These are phyloP conservation scores for Fusarium oligoseptatum DNA, from an alignment of 2,329 filamentous ascomycete genomes.

Conservation along the genomic window DNA sequence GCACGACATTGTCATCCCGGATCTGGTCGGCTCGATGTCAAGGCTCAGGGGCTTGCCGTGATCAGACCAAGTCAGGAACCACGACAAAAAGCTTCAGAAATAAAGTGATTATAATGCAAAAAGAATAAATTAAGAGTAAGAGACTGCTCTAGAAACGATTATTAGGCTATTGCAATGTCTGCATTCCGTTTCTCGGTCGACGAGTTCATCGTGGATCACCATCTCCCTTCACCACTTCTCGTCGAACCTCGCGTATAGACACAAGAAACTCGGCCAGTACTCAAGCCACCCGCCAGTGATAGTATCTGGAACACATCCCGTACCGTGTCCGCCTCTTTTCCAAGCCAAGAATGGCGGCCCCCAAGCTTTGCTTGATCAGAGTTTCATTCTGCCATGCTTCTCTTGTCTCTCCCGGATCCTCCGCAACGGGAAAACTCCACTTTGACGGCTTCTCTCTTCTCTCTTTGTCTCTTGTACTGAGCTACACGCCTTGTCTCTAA, in stretches of 20 bases:
- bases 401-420: conserved; percentile 5
- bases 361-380: neutral
- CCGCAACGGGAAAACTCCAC: conserved; percentile 12
- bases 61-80: neutral
- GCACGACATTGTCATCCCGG: conserved; percentile 36
- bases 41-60: neutral
- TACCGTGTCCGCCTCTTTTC: neutral
- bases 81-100: neutral
- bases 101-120: neutral
- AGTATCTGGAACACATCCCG: neutral
- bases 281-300: neutral
- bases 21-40: conserved; percentile 13
- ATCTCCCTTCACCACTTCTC: neutral
- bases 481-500: neutral
- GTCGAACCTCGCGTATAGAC: neutral
- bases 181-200: conserved; percentile 1
- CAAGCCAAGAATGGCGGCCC: neutral
- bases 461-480: neutral
- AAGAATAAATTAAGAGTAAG: neutral
- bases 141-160: neutral
- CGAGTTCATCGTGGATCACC: neutral
- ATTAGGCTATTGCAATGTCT: neutral
- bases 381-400: neutral
- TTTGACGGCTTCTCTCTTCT: neutral
- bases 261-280: neutral